Base-by-base conservation (phyloP, 2,329 filamentous ascomycete genomes). In the Trichoderma aggressivum region DNA sequence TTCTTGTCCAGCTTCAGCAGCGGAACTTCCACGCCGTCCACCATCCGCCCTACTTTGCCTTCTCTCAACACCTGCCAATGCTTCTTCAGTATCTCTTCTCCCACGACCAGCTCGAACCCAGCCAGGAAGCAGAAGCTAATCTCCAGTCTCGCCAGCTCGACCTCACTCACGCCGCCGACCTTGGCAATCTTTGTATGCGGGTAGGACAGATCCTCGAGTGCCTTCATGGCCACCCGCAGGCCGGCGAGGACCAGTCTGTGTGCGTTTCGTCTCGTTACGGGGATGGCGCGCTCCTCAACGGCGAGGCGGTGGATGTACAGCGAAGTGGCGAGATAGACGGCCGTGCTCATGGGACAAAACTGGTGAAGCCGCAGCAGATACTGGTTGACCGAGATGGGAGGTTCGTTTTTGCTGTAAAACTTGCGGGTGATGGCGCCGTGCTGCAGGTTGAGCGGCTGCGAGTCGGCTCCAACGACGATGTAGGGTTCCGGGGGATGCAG, bases 301-400 rank as follows among this genome's bases (percentile, higher is more conserved):
- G 91, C 92, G 55, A 98, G 86, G 28, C 91, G 90, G 78, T 95
- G 91, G 74, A 98, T 95, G 82, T 97, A 98, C 10, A 92, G 86
- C 60, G 92, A 94, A 5, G 94, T 91, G 1, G 95, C 94, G 30
- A 99, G 89, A 82, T 97, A 98, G 11, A 98, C 95, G 28, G 91
- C 95, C 0, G 94, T 94, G 73, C 93, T 97, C 88, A 97, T 94
- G 4, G 96, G 94, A 78, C 95, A 98, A 83, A 92, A 98, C 71
- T 89, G 89, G 82, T 98, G 94, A 71, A 98, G 88, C 18, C 95
- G 92, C 76, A 90, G 85, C 28, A 98, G 87, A 78, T 98, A 99
- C 74, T 96, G 92, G 77, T 91, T 89, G 60, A 98, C 86, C 43
- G 90, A 87, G 74, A 98, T 95, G 12, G 92, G 91, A 24, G 96